A percentile compares a stretch with the other conserved stretches of the same genome.
phyloP scores from a whole-genome alignment of 2,329 filamentous ascomycete species.

The Capronia americana region DNA sequence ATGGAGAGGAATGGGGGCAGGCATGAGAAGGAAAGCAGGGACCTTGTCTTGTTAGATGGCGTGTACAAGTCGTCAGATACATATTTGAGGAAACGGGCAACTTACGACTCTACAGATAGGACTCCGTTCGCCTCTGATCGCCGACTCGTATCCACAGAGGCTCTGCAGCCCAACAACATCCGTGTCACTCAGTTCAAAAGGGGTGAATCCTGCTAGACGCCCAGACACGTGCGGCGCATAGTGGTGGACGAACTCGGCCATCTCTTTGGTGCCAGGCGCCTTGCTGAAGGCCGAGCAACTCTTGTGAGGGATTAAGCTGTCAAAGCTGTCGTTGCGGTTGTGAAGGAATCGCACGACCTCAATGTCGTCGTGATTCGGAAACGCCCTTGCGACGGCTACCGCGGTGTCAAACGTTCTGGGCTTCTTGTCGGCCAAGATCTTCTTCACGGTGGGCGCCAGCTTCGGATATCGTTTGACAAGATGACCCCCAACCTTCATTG shows the following conservation, averaged over 20 bases:
- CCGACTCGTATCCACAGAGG: constrained; percentile 73
- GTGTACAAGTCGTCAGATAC: background rate
- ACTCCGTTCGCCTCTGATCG: constrained; percentile 67
- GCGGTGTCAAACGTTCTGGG: constrained; percentile 34
- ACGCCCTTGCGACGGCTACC: constrained; percentile 26
- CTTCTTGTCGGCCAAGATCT: constrained; percentile 35
- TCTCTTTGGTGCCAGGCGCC: constrained; percentile 30
- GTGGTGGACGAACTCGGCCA: constrained; percentile 29
- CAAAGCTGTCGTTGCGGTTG: constrained; percentile 31
- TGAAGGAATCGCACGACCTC: constrained; percentile 32
- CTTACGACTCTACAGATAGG: constrained; percentile 60
- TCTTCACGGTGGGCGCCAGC: constrained; percentile 26
- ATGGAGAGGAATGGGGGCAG: background rate
- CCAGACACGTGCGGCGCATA: constrained; percentile 24
- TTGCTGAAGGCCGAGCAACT: constrained; percentile 33
- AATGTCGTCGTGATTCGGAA: constrained; percentile 30
- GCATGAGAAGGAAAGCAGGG: background rate
- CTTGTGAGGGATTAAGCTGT: constrained; percentile 33
- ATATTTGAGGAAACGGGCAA: background rate
- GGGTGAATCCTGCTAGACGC: constrained; percentile 28
- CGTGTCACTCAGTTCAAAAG: constrained; percentile 58
- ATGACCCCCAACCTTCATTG: constrained; percentile 31
- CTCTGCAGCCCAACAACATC: constrained; percentile 69
- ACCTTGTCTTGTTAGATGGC: no score
- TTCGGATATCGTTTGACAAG: constrained; percentile 31